These are phyloP conservation scores for Arxiozyma bovina DNA, from an alignment of 1,139 yeast genomes.

Conservation along the genomic window DNA sequence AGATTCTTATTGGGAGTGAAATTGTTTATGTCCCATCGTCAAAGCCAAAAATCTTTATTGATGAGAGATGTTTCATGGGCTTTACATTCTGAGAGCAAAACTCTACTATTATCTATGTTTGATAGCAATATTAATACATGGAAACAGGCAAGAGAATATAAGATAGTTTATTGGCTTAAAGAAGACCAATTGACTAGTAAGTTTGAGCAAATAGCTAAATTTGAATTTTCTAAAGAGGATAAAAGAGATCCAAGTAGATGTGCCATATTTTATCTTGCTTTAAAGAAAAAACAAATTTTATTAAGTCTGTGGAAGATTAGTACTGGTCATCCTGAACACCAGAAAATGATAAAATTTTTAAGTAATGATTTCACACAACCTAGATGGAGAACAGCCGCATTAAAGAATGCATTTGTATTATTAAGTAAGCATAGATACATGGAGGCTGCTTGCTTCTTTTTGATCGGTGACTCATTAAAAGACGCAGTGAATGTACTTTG, in stretches of 20 bases:
- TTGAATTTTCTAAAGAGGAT: constrained; percentile 42
- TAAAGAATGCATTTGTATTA: constrained; percentile 85
- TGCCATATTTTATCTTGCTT: constrained; percentile 67
- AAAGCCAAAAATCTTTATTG: constrained; percentile 42
- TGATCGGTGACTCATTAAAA: constrained; percentile 65
- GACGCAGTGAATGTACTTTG: constrained; percentile 74
- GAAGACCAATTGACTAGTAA: constrained; percentile 42
- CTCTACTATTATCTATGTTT: constrained; percentile 50
- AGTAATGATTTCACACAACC: constrained; percentile 62
- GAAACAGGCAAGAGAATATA: constrained; percentile 51
- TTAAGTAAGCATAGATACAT: constrained; percentile 77
- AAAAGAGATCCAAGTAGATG: constrained; percentile 66
- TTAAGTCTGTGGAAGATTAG: constrained; percentile 78
- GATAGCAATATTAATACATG: constrained; percentile 49
- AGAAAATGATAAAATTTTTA: constrained; percentile 69
- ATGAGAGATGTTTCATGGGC: constrained; percentile 89
- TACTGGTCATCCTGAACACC: constrained; percentile 68
- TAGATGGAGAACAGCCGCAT: constrained; percentile 82
- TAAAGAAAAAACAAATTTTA: constrained; percentile 66
- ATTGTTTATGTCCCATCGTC: constrained; percentile 50
- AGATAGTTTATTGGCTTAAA: constrained; percentile 67
- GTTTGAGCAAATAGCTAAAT: constrained; percentile 62
- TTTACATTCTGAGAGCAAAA: constrained; percentile 70
- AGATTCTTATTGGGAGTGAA: constrained; percentile 67
- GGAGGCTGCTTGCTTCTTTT: constrained; percentile 86